Percentiles rank a stretch among this genome's conserved stretches.
Conservation (phyloP, 129 eudicot genomes). For the Silybum marianum region DNA sequence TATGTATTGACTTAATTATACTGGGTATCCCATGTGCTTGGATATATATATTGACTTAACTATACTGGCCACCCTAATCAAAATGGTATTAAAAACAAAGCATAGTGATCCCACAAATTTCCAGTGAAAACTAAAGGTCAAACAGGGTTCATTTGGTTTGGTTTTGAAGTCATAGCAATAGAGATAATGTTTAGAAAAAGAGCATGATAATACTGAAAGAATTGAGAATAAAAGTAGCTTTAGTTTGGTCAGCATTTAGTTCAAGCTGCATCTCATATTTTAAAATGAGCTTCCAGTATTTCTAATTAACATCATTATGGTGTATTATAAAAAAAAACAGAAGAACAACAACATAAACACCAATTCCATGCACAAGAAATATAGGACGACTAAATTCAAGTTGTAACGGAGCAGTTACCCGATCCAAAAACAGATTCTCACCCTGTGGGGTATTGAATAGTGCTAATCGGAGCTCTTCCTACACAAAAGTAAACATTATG, state of each 20-base stretch:
- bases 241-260: background rate
- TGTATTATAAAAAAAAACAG: background rate
- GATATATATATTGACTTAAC: too few species aligned
- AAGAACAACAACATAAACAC: background rate
- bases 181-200: background rate
- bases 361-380: background rate
- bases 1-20: too few species aligned
- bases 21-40: too few species aligned
- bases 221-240: too few species aligned
- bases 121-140: background rate
- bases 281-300: background rate
- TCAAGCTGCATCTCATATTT: background rate
- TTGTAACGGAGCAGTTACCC: conserved; percentile 57
- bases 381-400: background rate
- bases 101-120: background rate
- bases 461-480: conserved; percentile 95
- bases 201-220: background rate
- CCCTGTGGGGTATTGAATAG: conserved; percentile 71
- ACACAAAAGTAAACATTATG: conserved; percentile 23
- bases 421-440: conserved; percentile 87
- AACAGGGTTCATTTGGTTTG: background rate
- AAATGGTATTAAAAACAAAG: background rate
- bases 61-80: too few species aligned
- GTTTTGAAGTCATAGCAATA: background rate
- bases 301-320: background rate